Conservation (phyloP, 1,284 basidiomycete species). For the Heterobasidion irregulare region DNA sequence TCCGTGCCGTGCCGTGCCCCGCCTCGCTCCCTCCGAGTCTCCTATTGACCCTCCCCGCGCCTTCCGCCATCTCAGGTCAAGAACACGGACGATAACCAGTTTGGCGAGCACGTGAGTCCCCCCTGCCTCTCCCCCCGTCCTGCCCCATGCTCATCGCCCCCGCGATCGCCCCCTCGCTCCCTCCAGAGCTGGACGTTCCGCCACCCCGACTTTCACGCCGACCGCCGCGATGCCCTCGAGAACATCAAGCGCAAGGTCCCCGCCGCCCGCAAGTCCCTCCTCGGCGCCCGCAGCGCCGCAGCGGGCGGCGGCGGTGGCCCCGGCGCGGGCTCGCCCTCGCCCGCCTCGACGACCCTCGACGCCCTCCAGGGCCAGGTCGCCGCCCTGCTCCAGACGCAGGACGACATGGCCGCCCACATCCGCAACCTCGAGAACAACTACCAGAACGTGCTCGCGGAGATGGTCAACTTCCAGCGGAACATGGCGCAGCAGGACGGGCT, state of each 20-base stretch:
- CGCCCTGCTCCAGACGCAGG: conserved; percentile 40
- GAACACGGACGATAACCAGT: conserved; percentile 72
- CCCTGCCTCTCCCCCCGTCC: conserved; percentile 1
- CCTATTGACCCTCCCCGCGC: neutral
- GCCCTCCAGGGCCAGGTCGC: conserved; percentile 45
- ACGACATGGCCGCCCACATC: conserved; percentile 54
- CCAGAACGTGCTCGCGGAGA: conserved; percentile 71
- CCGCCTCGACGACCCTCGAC: conserved; percentile 23
- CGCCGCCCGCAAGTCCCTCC: conserved; percentile 47
- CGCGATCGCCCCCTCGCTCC: conserved; percentile 31
- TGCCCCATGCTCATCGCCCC: neutral
- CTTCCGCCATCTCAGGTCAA: conserved; percentile 41
- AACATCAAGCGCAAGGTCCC: conserved; percentile 94
- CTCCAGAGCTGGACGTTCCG: conserved; percentile 80
- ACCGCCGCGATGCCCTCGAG: conserved; percentile 79
- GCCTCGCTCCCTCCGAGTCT: neutral
- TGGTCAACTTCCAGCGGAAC: conserved; percentile 78
- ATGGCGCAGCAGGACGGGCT: conserved; percentile 82
- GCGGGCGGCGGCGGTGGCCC: conserved; percentile 15
- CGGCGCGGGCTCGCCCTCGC: conserved; percentile 23
- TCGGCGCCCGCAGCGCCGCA: neutral
- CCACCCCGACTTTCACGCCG: conserved; percentile 89
- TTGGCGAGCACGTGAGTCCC: conserved; percentile 66
- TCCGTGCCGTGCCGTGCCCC: conserved; percentile 28
- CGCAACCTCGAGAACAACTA: conserved; percentile 67